Percentiles rank a stretch among this genome's conserved stretches.
Conservation (phyloP, 345 rosid species). For the Stellera chamaejasme region DNA sequence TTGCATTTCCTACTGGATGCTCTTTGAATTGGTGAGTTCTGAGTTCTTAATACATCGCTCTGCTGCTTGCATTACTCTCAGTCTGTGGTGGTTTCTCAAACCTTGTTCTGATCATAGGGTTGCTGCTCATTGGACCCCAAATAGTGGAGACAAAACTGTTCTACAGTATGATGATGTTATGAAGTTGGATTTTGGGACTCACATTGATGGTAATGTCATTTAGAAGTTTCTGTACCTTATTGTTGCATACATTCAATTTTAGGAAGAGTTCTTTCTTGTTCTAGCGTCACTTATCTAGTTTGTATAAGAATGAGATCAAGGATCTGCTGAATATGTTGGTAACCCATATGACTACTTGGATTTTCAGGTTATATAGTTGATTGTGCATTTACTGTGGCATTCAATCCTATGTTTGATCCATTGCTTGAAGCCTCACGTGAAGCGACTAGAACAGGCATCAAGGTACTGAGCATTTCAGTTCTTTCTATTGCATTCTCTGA, state of each 20-base stretch:
- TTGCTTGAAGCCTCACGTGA: slow-evolving; percentile 91
- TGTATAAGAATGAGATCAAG: not conserved
- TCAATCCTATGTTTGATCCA: slow-evolving; percentile 93
- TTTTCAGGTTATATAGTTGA: slow-evolving; percentile 77
- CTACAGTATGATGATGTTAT: slow-evolving; percentile 95
- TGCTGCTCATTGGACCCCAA: slow-evolving; percentile 99
- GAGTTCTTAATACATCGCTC: slow-evolving; percentile 1
- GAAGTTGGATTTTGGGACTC: slow-evolving; percentile 98
- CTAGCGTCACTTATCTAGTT: not conserved
- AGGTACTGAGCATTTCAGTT: slow-evolving; percentile 35
- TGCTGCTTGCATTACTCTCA: not conserved
- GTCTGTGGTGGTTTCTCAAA: slow-evolving; percentile 15
- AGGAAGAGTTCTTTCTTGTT: not conserved
- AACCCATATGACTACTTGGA: slow-evolving; percentile 14
- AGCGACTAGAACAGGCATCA: slow-evolving; percentile 93
- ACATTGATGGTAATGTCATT: slow-evolving; percentile 62
- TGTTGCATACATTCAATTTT: slow-evolving; percentile 3
- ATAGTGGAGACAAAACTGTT: slow-evolving; percentile 90
- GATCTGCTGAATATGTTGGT: not conserved
- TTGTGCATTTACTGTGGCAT: slow-evolving; percentile 97
- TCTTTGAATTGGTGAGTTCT: slow-evolving; percentile 70
- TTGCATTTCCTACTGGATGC: slow-evolving; percentile 99
- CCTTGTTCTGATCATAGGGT: slow-evolving; percentile 43
- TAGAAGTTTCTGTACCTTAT: not conserved
- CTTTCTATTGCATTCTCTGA: slow-evolving; percentile 31